Base-by-base conservation (phyloP, 2,329 filamentous ascomycete species). In the Fusarium brevicatenulatum region DNA sequence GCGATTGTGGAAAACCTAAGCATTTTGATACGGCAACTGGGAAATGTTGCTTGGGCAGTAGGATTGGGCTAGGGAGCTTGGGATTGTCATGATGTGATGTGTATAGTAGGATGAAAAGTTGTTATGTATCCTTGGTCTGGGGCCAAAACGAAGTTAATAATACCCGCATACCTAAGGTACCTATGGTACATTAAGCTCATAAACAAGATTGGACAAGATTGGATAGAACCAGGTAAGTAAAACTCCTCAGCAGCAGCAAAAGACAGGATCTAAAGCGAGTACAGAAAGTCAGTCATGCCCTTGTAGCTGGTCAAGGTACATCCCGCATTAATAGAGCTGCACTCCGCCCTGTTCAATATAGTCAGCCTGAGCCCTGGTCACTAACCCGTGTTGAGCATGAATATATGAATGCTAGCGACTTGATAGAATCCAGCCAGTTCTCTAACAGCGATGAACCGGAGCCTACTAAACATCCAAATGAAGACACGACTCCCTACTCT, bases 1-100 rank as follows among this genome's bases (percentile, higher is more conserved):
- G 87, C 91, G 2, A 85, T 94, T 49, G 90, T 93, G 4, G 91
- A 92, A 73, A 93, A 93, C 68, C 78, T 93, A 53, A 87, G 90
- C 50, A 86, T 89, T 50, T 80, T 93, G 72, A 87, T 93, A 75
- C 86, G 86, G 70, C 89, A 91, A 70, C 79, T 93, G 58, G 87
- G 87, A 8, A 84, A 85, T 72, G 87, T 87, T 8, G 86, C 87
- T 5, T 81, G 81, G 80, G 79, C 79, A 19, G 80, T 82, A 19
- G 81, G 81, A 10, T 42, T 82, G 52, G 78, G 79, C 19, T 82
- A 55, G 71, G 56, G n/a, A 23, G 21, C 18, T 25, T 56, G 7
- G 25, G 30, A 16, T n/a, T 55, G 28, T 30, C 25, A 30, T 30
- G 36, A 43, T 36, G 7, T 16, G 36, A 54, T 54, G 34, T 54